Evolutionary conservation across 345 rosid species (phyloP), one percentile per base, ranked within the genome.

Genomic region (Pistacia integerrima): DNA sequence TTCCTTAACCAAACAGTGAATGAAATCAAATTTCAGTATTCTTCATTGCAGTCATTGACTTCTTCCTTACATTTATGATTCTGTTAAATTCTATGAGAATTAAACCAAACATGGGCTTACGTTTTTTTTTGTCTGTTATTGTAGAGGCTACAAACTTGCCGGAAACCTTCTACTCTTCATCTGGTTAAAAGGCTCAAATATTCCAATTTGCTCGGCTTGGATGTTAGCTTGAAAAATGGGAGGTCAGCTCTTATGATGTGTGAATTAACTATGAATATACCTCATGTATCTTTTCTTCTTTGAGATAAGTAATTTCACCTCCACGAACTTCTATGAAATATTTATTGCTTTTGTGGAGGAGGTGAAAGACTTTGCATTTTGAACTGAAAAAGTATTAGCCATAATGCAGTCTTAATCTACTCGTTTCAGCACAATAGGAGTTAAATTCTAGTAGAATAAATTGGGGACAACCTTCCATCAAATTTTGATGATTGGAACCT

Each of bases 121-220:
- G 22, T 4, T 76, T 8, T 35, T 8, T 30, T 60, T 57, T 22
- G 52, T 79, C 33, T 63, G 44, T 78, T 59, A 67, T 76, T 74
- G 67, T 90, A 96, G 98, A 96, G 90, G 81, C 72, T 96, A 85
- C 86, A 90, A 80, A 82, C 79, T 65, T 96, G 97, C 83, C 86
- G 76, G 85, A 96, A 96, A 85, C 93, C 93, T 67, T 96, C 99
- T 69, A 89, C 99, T 13, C 73, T 84, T 52, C 88, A 93, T 51
- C 87, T 96, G 67, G 78, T 88, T 67, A 82, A 84, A 77, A 87
- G 99, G 84, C 92, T 93, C 46, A 83, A 80, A 28, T 91, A 81
- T 87, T 82, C 94, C 52, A 93, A 96, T 86, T 84, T 96, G 79
- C 81, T 93, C 17, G 97, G 98, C 64, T 72, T 93, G 79, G 93